These are phyloP conservation scores for Bruguiera gymnorhiza DNA, from an alignment of 345 rosid species.

Conservation along the genomic window DNA sequence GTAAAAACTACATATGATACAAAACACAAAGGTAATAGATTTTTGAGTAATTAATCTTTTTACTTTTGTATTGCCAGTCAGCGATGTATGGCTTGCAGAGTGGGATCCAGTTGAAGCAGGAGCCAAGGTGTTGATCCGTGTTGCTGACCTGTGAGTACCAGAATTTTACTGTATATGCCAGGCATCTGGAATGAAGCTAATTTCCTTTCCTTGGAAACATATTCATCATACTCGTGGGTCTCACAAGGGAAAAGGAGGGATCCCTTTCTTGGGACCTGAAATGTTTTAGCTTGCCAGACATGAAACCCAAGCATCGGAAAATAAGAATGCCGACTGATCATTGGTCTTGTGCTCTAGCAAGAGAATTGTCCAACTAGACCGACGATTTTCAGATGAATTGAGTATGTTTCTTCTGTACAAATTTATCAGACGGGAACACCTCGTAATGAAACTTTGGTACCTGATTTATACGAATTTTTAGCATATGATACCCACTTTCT, in stretches of 20 bases:
- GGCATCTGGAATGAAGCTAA: constrained; percentile 39
- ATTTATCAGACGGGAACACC: constrained; percentile 11
- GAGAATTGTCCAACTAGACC: constrained; percentile 26
- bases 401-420: constrained; percentile 38
- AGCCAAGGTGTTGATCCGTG: constrained; percentile 69
- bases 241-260: constrained; percentile 12
- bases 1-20: no score
- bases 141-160: constrained; percentile 32
- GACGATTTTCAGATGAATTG: constrained; percentile 24
- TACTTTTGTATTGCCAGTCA: constrained; percentile 41
- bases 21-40: no score
- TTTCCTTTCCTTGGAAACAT: constrained; percentile 19
- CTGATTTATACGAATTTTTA: constrained; percentile 19
- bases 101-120: constrained; percentile 77
- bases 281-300: constrained; percentile 15
- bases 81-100: constrained; percentile 41
- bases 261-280: constrained; percentile 11
- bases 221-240: constrained; percentile 25
- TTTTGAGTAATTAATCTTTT: background rate
- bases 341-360: constrained; percentile 19
- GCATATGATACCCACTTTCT: constrained; percentile 4
- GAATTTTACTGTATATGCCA: constrained; percentile 38
- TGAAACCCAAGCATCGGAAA: constrained; percentile 26
- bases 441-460: constrained; percentile 30
- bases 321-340: constrained; percentile 17